Evolutionary conservation across 1,139 yeast species (phyloP).

Genomic region (Candida buenavistaensis): DNA sequence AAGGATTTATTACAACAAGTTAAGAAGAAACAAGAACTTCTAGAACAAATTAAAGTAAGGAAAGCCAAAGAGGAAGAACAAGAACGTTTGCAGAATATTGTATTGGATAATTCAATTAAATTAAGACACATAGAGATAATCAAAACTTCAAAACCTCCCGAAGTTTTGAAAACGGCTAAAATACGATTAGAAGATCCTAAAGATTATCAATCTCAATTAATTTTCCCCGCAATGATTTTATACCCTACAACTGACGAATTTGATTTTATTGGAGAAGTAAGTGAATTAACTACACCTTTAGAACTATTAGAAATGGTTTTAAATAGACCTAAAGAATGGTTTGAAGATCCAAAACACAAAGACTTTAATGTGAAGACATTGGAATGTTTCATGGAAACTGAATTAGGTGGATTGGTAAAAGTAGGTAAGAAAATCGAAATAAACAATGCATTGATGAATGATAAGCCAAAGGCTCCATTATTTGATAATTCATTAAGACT

Average conservation of each 20-base stretch:
- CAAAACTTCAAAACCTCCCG: constrained; percentile 52
- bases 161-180: constrained; percentile 45
- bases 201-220: constrained; percentile 76
- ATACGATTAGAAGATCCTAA: constrained; percentile 63
- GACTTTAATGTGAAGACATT: constrained; percentile 60
- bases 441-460: constrained; percentile 61
- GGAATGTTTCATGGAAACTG: constrained; percentile 80
- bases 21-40: constrained; percentile 37
- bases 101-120: constrained; percentile 53
- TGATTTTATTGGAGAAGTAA: constrained; percentile 73
- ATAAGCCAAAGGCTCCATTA: constrained; percentile 68
- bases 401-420: constrained; percentile 79
- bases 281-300: constrained; percentile 65
- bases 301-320: constrained; percentile 58
- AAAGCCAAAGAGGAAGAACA: constrained; percentile 35
- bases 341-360: constrained; percentile 59
- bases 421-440: constrained; percentile 77
- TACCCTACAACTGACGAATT: constrained; percentile 87
- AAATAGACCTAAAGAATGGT: constrained; percentile 73
- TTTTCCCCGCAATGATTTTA: constrained; percentile 76
- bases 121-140: constrained; percentile 55
- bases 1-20: constrained; percentile 41
- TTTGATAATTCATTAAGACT: constrained; percentile 75
- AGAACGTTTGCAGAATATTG: constrained; percentile 28
- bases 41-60: constrained; percentile 28